Conservation (phyloP, 2,329 filamentous ascomycete species). For the Ophiosphaerella herpotricha region DNA sequence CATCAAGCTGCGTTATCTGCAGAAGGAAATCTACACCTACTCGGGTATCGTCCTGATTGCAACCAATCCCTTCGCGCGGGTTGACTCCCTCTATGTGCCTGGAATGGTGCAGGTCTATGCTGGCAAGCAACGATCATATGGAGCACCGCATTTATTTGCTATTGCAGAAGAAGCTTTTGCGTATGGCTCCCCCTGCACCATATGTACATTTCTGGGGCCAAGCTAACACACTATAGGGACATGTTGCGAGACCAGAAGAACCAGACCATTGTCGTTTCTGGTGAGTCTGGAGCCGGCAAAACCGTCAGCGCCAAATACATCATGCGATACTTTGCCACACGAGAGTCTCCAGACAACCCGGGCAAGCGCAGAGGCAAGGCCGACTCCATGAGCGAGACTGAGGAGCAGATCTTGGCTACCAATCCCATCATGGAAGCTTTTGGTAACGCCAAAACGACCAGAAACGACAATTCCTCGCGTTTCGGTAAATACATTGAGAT, state of each 20-base stretch:
- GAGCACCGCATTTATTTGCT: conserved; percentile 96
- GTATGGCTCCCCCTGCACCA: conserved; percentile 56
- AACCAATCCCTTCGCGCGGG: conserved; percentile 94
- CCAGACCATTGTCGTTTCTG: conserved; percentile 98
- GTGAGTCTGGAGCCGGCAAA: conserved; percentile 97
- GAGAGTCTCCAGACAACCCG: conserved; percentile 89
- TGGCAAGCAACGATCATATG: conserved; percentile 92
- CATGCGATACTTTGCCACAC: conserved; percentile 98
- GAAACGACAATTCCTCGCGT: conserved; percentile 98
- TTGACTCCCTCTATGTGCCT: conserved; percentile 97
- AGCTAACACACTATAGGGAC: conserved; percentile 63
- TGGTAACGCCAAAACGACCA: conserved; percentile 98
- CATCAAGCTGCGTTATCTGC: conserved; percentile 93
- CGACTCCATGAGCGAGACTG: conserved; percentile 92
- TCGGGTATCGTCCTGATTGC: conserved; percentile 98
- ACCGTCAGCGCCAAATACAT: conserved; percentile 99
- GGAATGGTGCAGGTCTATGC: conserved; percentile 99
- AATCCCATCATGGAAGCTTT: conserved; percentile 99
- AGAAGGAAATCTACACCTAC: conserved; percentile 99
- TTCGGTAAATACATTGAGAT: conserved; percentile 99
- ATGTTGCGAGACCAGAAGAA: conserved; percentile 96
- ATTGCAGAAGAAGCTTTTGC: conserved; percentile 99
- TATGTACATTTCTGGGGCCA: neutral
- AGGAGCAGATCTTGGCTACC: conserved; percentile 96
- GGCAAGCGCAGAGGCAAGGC: conserved; percentile 75